These are phyloP conservation scores for Lasiosphaeris hirsuta DNA, from an alignment of 495 filamentous ascomycete species.

Conservation along the genomic window DNA sequence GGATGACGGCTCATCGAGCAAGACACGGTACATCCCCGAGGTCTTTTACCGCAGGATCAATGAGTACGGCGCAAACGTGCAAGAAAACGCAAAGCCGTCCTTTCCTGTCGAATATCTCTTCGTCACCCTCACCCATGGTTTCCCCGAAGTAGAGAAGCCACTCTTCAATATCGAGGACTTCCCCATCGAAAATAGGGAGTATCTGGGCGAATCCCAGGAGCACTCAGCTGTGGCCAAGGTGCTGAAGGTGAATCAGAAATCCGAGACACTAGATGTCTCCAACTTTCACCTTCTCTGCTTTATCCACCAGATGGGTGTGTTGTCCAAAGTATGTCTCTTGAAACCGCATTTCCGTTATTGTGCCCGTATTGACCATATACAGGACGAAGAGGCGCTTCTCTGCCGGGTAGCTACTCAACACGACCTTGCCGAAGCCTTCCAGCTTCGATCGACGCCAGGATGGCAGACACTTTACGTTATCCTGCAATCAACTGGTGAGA, in stretches of 20 bases:
- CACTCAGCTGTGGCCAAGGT: slow-evolving; percentile 41
- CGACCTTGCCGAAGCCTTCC: slow-evolving; percentile 71
- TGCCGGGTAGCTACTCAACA: slow-evolving; percentile 76
- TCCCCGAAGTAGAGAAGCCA: slow-evolving; percentile 75
- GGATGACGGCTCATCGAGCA: slow-evolving; percentile 65
- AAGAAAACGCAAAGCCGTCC: slow-evolving; percentile 92
- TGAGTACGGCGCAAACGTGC: slow-evolving; percentile 92
- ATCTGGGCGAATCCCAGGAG: slow-evolving; percentile 78
- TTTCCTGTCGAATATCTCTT: slow-evolving; percentile 97
- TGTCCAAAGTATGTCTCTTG: slow-evolving; percentile 62
- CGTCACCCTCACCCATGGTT: slow-evolving; percentile 94
- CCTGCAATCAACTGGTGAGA: slow-evolving; percentile 94
- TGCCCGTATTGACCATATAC: slow-evolving; percentile 9
- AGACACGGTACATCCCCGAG: slow-evolving; percentile 88
- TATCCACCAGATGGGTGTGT: slow-evolving; percentile 71
- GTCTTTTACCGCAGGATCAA: slow-evolving; percentile 96
- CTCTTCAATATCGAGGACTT: slow-evolving; percentile 68
- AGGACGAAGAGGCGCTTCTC: slow-evolving; percentile 90
- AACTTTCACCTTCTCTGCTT: slow-evolving; percentile 94
- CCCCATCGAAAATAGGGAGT: slow-evolving; percentile 85
- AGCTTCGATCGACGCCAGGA: slow-evolving; percentile 77
- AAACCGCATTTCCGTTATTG: neutral
- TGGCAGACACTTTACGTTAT: slow-evolving; percentile 94
- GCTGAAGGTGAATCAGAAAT: slow-evolving; percentile 44
- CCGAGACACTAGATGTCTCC: slow-evolving; percentile 66